phyloP scores from a whole-genome alignment of 176 grass and related monocot genomes.

The Aechmea fasciata region DNA sequence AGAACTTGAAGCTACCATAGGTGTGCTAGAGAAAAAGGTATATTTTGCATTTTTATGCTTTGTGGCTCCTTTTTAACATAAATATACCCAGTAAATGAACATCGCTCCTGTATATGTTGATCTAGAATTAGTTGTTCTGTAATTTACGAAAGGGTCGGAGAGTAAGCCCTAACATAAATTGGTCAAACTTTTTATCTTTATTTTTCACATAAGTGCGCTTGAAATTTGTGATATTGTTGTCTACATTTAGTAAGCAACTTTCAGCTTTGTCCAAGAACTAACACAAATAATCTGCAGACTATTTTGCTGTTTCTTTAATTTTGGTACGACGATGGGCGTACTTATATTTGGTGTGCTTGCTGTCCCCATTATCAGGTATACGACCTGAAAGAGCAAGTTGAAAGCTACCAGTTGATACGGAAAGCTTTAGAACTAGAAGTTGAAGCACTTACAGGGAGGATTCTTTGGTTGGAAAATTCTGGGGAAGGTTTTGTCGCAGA shows the following conservation, averaged over 20 bases:
- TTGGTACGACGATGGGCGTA: background rate
- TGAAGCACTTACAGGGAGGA: conserved; percentile 30
- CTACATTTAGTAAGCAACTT: background rate
- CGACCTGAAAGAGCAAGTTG: conserved; percentile 80
- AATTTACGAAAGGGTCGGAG: background rate
- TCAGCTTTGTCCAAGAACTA: background rate
- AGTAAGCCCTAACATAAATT: background rate
- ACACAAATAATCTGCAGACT: background rate
- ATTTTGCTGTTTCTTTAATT: background rate
- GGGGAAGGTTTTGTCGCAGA: conserved; percentile 26
- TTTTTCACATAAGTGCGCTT: background rate
- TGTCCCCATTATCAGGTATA: conserved; percentile 27
- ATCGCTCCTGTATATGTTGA: conserved; percentile 1
- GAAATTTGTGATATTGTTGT: background rate
- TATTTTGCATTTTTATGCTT: conserved; percentile 5
- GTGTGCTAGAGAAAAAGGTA: conserved; percentile 73
- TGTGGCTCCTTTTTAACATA: background rate
- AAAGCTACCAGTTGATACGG: conserved; percentile 41
- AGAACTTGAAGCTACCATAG: conserved; percentile 83
- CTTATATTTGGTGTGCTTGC: background rate
- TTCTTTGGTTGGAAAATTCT: conserved; percentile 30
- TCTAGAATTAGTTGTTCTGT: background rate
- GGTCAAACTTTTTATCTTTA: background rate
- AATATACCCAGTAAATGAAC: background rate
- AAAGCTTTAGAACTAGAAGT: conserved; percentile 37